Evolutionary conservation across 306 rosid genomes (phyloP).

Genomic region (Cucumis hystrix): DNA sequence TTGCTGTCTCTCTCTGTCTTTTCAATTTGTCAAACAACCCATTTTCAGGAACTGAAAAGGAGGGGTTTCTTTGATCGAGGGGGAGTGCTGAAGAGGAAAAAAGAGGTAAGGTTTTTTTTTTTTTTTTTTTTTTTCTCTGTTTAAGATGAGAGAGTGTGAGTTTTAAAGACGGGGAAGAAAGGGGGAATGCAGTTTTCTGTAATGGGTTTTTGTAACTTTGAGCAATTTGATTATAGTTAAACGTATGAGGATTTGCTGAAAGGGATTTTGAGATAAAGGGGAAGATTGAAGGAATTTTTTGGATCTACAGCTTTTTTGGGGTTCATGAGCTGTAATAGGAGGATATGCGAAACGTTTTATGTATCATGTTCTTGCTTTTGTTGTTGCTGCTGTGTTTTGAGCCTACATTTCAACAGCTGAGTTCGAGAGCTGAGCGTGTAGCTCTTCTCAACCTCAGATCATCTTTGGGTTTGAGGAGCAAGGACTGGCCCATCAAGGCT

Average conservation of each 20-base stretch:
- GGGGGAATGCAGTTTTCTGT: neutral
- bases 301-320: neutral
- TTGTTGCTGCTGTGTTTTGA: constrained; percentile 18
- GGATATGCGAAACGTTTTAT: neutral
- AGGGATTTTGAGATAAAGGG: neutral
- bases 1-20: neutral
- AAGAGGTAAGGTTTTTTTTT: neutral
- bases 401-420: constrained; percentile 57
- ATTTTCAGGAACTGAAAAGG: neutral
- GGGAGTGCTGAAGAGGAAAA: neutral
- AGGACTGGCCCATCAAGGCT: constrained; percentile 73
- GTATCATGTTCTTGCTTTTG: constrained; percentile 19
- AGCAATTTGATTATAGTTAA: neutral
- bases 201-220: constrained; percentile 2
- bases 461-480: constrained; percentile 72
- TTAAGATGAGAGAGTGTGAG: neutral
- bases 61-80: neutral
- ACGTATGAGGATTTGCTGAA: neutral
- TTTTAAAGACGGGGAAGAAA: neutral
- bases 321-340: neutral
- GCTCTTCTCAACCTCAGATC: constrained; percentile 61
- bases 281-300: neutral
- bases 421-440: constrained; percentile 34
- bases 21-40: neutral
- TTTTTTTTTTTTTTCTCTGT: neutral